Conservation (phyloP, 441 rosid species). For the Gossypium schwendimanii region DNA sequence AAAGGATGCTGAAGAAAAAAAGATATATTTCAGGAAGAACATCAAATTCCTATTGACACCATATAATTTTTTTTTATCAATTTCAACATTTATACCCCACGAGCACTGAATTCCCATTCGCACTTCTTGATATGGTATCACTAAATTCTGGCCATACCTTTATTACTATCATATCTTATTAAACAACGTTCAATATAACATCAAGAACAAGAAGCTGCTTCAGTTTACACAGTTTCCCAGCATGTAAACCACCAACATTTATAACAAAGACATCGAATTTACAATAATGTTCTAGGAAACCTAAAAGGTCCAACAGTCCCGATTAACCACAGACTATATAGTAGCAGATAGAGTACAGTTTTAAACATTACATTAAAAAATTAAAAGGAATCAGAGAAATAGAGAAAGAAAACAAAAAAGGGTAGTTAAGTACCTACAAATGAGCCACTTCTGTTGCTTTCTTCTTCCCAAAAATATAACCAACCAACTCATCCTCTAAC, state of each 20-base stretch:
- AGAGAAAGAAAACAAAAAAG: not conserved
- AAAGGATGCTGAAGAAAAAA: not conserved
- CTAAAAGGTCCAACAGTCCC: not conserved
- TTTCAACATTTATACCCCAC: not conserved
- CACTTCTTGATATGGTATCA: not conserved
- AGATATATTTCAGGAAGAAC: not conserved
- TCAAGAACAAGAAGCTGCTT: not conserved
- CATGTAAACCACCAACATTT: slow-evolving; percentile 2
- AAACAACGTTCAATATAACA: not conserved
- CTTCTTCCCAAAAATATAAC: slow-evolving; percentile 71
- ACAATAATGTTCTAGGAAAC: not conserved
- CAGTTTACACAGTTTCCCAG: not conserved
- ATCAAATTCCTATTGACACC: not conserved
- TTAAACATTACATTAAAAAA: not conserved
- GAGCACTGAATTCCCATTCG: not conserved
- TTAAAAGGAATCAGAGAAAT: not conserved
- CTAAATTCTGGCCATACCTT: not conserved
- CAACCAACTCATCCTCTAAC: slow-evolving; percentile 55
- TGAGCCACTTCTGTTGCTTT: slow-evolving; percentile 94
- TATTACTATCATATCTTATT: not conserved
- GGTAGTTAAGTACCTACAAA: slow-evolving; percentile 42
- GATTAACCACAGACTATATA: not conserved
- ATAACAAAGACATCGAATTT: not conserved
- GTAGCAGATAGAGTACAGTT: not conserved
- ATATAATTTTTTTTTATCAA: not conserved